Evolutionary conservation across 352 stramenopile species (phyloP).

Genomic region (Pythium dissotocum): DNA sequence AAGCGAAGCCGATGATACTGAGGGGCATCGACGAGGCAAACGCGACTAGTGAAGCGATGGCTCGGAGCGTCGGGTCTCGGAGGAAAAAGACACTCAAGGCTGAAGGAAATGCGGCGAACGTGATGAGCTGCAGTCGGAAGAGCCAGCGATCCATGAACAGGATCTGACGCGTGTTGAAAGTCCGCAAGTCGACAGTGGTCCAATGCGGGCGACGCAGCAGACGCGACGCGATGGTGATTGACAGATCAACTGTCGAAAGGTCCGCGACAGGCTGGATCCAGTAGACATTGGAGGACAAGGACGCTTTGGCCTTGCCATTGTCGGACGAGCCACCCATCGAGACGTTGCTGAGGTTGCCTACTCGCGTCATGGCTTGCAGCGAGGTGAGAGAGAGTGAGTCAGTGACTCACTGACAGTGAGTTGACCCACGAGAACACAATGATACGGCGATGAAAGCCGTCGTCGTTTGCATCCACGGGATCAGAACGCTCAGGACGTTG

Average conservation of each 20-base stretch:
- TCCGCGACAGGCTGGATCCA: slow-evolving; percentile 11
- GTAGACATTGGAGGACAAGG: slow-evolving; percentile 4
- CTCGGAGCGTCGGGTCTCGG: neutral
- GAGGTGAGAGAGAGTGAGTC: neutral
- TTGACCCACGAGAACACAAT: no score
- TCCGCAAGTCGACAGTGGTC: neutral
- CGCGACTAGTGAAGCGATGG: neutral
- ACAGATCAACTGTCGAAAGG: slow-evolving; percentile 14
- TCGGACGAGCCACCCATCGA: neutral
- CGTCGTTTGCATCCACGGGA: neutral
- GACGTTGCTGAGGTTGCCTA: neutral
- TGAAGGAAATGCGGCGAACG: neutral
- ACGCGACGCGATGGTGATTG: neutral
- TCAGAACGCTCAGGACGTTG: neutral
- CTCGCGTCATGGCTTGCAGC: neutral
- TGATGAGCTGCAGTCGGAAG: slow-evolving; percentile 7
- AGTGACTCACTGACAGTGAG: no score
- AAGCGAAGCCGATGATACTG: slow-evolving; percentile 5
- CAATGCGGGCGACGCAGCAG: neutral
- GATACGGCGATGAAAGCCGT: neutral
- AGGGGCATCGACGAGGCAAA: slow-evolving; percentile 10
- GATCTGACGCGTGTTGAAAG: slow-evolving; percentile 12
- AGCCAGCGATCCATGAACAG: slow-evolving; percentile 9
- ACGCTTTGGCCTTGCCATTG: neutral
- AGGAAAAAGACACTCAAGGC: slow-evolving; percentile 10